Evolutionary conservation across 1,284 basidiomycete species (phyloP), one percentile per base, ranked within the genome.

Genomic region (Somion occarium): DNA sequence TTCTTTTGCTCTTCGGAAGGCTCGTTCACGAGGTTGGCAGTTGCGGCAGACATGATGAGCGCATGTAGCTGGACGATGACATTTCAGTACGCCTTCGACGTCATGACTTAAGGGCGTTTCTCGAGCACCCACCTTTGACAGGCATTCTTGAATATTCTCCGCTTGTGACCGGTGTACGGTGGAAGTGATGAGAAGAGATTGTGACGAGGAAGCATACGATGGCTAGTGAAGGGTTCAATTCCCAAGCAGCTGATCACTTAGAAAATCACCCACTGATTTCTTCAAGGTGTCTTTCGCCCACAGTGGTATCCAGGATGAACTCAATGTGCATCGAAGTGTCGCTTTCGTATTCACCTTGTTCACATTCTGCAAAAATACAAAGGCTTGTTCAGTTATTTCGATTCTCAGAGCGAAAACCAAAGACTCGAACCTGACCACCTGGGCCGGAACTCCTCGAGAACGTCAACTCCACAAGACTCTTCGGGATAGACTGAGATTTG

Each of bases 261-360:
- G 20, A 20, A 15, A 34, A 19, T 7, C 12, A 53, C 76, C 46
- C 59, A 88, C 88, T 53, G 75, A 75, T 59, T 66, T 68, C 54
- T 68, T 71, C 26, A 90, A 56, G 12, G 62, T 62, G n/a, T 74
- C 67, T 43, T 65, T 66, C 1, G 83, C 78, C 88, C 88, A 91
- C 2, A 59, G 50, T 9, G 88, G 88, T 52, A 91, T 83, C 87
- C 86, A 90, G 0, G 67, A 48, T 1, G 76, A 70, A 45, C 79
- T 69, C 11, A 87, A 49, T 3, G 73, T 62, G 60, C 82, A 85
- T 34, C 83, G 73, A 11, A 83, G 58, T 0, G 80, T 83, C 0
- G 78, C 85, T 62, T 91, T 91, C 9, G 88, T 90, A 53, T 88
- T 88, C 22, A 90, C 78, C 67, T 89, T 91, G 62, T 91, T 91